These are phyloP conservation scores for Lantana camara DNA, from an alignment of 257 asterid species.

Conservation along the genomic window DNA sequence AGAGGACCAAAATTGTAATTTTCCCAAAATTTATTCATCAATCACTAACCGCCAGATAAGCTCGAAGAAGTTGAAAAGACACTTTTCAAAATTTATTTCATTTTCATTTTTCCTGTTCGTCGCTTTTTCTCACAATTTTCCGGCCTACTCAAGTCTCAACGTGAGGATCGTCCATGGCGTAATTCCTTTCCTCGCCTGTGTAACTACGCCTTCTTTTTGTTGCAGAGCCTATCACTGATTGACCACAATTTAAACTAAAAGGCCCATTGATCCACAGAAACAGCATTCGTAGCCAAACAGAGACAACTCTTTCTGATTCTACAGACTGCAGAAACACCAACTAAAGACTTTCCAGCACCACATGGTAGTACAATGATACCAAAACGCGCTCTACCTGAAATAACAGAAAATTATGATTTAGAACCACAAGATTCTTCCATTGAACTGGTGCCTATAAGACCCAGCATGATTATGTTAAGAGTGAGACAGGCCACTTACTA, in stretches of 20 bases:
- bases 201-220: too few relatives aligned
- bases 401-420: conserved; percentile 17
- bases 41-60: too few relatives aligned
- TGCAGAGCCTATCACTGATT: too few relatives aligned
- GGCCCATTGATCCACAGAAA: conserved; percentile 99
- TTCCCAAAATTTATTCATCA: too few relatives aligned
- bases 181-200: too few relatives aligned
- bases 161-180: too few relatives aligned
- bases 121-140: too few relatives aligned
- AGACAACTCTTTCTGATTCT: conserved; percentile 96
- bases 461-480: conserved; percentile 11
- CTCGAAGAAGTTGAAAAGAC: too few relatives aligned
- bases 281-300: conserved; percentile 99
- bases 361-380: conserved; percentile 98
- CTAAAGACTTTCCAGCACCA: conserved; percentile 99
- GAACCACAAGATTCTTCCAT: conserved; percentile 10
- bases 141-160: too few relatives aligned
- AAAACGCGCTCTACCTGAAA: conserved; percentile 94
- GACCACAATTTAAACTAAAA: conserved; percentile 98
- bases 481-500: not conserved
- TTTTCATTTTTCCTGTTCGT: too few relatives aligned
- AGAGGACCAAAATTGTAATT: too few relatives aligned
- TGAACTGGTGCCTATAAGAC: conserved; percentile 1
- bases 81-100: too few relatives aligned
- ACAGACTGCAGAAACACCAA: conserved; percentile 97